Evolutionary conservation across 2,329 filamentous ascomycete species (phyloP), one percentile per base, ranked within the genome.

Genomic region (Aureobasidium sp.): DNA sequence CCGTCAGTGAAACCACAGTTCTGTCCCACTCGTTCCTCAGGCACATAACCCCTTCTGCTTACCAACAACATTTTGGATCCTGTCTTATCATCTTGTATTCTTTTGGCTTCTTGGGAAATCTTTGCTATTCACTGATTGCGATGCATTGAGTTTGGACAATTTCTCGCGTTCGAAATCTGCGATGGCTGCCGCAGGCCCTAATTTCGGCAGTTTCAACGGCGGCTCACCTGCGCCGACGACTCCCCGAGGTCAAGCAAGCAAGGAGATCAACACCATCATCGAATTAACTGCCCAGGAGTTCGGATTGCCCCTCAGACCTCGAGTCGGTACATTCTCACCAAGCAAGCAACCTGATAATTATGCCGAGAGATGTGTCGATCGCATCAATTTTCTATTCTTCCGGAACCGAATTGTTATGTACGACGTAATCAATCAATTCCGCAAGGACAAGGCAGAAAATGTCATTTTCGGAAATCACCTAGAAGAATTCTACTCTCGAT

Each of bases 371-470:
- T 61, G 62, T 26, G 48, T 55, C n/a, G 55, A 42, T 42, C 44
- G 44, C 39, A 66, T 66, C 44, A 61, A 42, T 8, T 64, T 63
- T 46, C 29, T 66, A 7, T 64, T 62, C 62, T 66, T 64, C 41
- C 50, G 56, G 1, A 64, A 66, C n/a, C 20, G 59, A 2, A n/a
- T 37, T 29, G 62, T 27, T 13, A 52, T 66, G 20, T 26, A 57
- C n/a, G 59, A 64, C 23, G 47, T 65, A 5, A 26, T 65, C 23
- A 36, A 57, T 4, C 32, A 46, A 5, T 65, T 63, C 34, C 62
- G 48, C n/a, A 34, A 39, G 13, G 62, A 65, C 13, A 50, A n/a
- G 8, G 20, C 17, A 4, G 15, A 29, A 7, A 13, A 27, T 1
- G 17, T 29, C 7, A 34, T 57, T 12, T 2, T 7, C 42, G 29